Evolutionary conservation across 2,329 filamentous ascomycete species (phyloP).

Genomic region (Xylariales sp.): DNA sequence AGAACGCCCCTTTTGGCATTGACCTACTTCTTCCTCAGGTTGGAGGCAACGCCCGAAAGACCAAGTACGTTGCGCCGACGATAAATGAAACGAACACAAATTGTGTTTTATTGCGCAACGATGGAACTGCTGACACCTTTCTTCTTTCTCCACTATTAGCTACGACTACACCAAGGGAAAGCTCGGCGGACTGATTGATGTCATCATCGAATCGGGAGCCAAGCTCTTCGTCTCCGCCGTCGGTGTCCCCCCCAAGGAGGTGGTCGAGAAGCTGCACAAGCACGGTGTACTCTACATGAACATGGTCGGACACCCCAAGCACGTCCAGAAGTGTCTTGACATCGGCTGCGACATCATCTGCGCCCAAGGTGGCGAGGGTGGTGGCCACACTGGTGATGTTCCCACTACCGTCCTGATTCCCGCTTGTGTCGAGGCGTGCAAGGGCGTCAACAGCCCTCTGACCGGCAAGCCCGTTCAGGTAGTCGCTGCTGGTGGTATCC

Average conservation of each 20-base stretch:
- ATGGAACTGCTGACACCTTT: constrained; percentile 13
- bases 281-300: constrained; percentile 96
- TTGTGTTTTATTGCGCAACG: no score
- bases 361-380: constrained; percentile 95
- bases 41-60: constrained; percentile 90
- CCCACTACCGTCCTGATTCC: constrained; percentile 92
- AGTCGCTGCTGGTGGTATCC: constrained; percentile 89
- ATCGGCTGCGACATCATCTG: constrained; percentile 94
- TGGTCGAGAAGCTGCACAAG: constrained; percentile 87
- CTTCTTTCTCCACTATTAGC: constrained; percentile 56
- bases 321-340: constrained; percentile 92
- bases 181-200: constrained; percentile 82
- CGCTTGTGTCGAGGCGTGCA: constrained; percentile 76
- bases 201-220: constrained; percentile 87
- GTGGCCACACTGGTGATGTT: constrained; percentile 92
- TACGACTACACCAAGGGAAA: constrained; percentile 99
- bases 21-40: constrained; percentile 93
- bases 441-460: constrained; percentile 78
- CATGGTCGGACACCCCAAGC: constrained; percentile 99
- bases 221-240: constrained; percentile 96
- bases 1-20: constrained; percentile 93
- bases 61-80: constrained; percentile 71
- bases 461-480: constrained; percentile 87
- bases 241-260: constrained; percentile 81
- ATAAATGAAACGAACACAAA: no score